Evolutionary conservation across 2,329 filamentous ascomycete genomes (phyloP).

Genomic region (Teratosphaeria zuluensis): DNA sequence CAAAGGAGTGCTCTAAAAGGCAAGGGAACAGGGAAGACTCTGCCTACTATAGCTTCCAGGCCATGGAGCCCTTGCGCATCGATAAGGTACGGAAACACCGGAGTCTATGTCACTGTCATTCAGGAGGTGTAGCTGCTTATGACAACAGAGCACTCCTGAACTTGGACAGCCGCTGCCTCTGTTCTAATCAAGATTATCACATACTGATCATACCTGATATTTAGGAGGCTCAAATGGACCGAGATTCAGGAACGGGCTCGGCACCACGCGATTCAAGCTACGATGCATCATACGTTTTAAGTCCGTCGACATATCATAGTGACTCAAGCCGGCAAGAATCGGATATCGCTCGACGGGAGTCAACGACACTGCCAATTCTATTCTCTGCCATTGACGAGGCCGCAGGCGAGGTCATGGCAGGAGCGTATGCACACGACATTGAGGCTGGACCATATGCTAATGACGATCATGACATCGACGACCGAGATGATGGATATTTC

Average conservation of each 20-base stretch:
- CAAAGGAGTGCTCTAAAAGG: not conserved
- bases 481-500: not conserved
- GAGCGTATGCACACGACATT: slow-evolving; percentile 5
- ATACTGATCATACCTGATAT: not conserved
- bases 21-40: slow-evolving; percentile 12
- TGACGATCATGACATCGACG: not conserved
- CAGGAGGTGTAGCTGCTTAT: not conserved
- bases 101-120: not conserved
- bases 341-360: slow-evolving; percentile 14
- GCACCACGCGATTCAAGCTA: slow-evolving; percentile 3
- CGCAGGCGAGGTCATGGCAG: not conserved
- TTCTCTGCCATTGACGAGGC: slow-evolving; percentile 9
- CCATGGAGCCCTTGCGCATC: not conserved
- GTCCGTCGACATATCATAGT: not conserved
- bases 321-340: slow-evolving; percentile 4
- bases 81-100: not conserved
- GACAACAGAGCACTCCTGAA: not conserved
- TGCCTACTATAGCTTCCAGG: slow-evolving; percentile 9
- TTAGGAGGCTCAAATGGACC: slow-evolving; percentile 8
- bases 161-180: not conserved
- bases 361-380: slow-evolving; percentile 16
- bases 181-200: not conserved
- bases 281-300: not conserved
- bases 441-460: not conserved
- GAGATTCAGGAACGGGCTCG: slow-evolving; percentile 15